Percentiles rank a stretch among this genome's conserved stretches.
Conservation (phyloP, 805 yeast species). For the Wickerhamiella australiensis region DNA sequence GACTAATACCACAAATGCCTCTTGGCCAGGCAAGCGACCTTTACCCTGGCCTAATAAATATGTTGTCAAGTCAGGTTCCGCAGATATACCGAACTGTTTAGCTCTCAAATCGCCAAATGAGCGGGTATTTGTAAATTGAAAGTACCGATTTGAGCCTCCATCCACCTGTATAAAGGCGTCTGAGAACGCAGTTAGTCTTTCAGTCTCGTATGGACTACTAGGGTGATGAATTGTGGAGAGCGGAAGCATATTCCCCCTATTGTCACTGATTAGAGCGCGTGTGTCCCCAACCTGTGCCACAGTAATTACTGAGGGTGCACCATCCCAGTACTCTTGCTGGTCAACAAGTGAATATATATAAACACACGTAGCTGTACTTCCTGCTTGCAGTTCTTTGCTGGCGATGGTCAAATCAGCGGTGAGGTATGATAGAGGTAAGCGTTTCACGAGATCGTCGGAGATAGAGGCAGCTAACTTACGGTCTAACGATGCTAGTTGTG, state of each 20-base stretch:
- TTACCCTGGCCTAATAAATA: constrained; percentile 15
- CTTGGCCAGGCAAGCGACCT: constrained; percentile 59
- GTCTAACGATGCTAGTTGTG: constrained; percentile 32
- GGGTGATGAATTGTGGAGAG: constrained; percentile 81
- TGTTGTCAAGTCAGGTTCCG: constrained; percentile 72
- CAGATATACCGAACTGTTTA: constrained; percentile 72
- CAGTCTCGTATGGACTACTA: constrained; percentile 62
- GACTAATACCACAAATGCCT: constrained; percentile 68
- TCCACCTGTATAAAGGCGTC: constrained; percentile 67
- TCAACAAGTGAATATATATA: constrained; percentile 40
- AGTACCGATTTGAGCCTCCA: constrained; percentile 81
- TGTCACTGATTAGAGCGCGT: constrained; percentile 73
- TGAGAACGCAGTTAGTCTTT: constrained; percentile 52
- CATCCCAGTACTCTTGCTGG: constrained; percentile 40
- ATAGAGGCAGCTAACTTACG: constrained; percentile 20
- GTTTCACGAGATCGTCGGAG: constrained; percentile 45
- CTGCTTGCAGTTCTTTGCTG: constrained; percentile 27
- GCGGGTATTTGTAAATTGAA: constrained; percentile 79
- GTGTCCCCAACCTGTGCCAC: constrained; percentile 93
- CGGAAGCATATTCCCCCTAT: constrained; percentile 63
- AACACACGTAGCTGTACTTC: constrained; percentile 65
- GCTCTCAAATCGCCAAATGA: constrained; percentile 81
- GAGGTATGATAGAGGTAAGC: constrained; percentile 54
- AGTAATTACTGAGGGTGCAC: constrained; percentile 53
- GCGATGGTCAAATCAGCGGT: constrained; percentile 50